These are phyloP conservation scores for Fusarium torulosum DNA, from an alignment of 2,329 filamentous ascomycete genomes.

Conservation along the genomic window DNA sequence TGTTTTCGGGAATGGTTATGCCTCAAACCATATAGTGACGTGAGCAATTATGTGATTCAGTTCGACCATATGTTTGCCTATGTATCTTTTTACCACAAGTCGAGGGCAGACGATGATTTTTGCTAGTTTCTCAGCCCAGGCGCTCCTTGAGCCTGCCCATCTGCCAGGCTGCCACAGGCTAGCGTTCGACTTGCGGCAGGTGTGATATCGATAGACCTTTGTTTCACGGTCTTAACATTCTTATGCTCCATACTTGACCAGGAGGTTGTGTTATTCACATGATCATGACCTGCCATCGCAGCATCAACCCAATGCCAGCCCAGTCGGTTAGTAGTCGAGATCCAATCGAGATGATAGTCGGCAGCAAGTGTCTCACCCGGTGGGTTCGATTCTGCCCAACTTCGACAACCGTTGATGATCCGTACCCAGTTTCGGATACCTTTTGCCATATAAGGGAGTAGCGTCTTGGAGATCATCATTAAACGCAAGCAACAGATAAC, in stretches of 20 bases:
- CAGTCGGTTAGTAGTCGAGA: neutral
- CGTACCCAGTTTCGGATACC: conserved; percentile 7
- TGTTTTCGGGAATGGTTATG: neutral
- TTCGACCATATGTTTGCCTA: neutral
- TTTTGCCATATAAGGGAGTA: conserved; percentile 19
- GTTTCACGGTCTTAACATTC: neutral
- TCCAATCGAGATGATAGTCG: neutral
- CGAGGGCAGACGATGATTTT: neutral
- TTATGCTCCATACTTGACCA: neutral
- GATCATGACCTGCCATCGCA: neutral
- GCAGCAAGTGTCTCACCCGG: neutral
- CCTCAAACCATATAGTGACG: neutral
- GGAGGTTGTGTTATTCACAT: neutral
- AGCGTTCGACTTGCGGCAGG: neutral
- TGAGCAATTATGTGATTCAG: neutral
- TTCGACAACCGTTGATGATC: conserved; percentile 15
- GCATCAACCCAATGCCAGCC: neutral
- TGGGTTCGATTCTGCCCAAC: neutral
- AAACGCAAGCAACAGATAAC: neutral
- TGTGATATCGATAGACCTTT: neutral
- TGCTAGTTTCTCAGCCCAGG: neutral
- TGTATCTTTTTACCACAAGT: neutral
- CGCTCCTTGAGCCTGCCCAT: neutral
- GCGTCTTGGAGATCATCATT: conserved; percentile 16
- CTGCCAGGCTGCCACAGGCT: neutral